These are phyloP conservation scores for Chimonanthus salicifolius DNA, from an alignment of 164 flowering plant genomes.

Conservation along the genomic window DNA sequence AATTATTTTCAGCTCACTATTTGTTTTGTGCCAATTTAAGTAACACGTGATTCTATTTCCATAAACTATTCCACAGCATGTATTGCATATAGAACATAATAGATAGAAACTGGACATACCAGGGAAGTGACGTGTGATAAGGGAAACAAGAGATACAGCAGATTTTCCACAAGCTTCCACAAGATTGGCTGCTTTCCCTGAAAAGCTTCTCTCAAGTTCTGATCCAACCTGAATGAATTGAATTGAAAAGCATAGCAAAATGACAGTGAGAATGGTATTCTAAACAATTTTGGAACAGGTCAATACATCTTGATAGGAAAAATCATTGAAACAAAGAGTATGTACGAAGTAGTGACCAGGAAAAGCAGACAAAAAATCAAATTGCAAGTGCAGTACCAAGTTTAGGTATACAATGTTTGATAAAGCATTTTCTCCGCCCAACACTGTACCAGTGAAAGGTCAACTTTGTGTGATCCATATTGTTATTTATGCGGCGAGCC, in stretches of 20 bases:
- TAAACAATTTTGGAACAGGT: not conserved
- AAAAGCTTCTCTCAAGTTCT: conserved; percentile 72
- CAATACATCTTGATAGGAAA: not conserved
- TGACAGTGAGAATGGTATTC: not conserved
- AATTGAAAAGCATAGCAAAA: not conserved
- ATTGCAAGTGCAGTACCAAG: not conserved
- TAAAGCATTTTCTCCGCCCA: too few relatives aligned
- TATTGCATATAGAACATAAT: not conserved
- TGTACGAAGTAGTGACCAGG: too few relatives aligned
- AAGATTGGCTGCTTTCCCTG: conserved; percentile 83
- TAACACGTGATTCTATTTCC: not conserved
- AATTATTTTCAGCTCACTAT: not conserved
- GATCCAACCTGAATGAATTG: conserved; percentile 56
- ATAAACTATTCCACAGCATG: not conserved
- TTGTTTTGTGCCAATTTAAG: not conserved
- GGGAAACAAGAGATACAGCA: conserved; percentile 73
- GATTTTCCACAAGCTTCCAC: conserved; percentile 80
- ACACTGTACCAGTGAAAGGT: not conserved
- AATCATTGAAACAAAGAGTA: not conserved
- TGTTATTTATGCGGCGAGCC: not conserved
- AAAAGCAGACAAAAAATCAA: not conserved
- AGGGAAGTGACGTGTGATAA: conserved; percentile 76
- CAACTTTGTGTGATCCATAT: not conserved
- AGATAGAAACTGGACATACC: conserved; percentile 34
- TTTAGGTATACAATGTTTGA: not conserved